Conservation (phyloP, 2,329 filamentous ascomycete species). For the Arthrobotrys conoides region DNA sequence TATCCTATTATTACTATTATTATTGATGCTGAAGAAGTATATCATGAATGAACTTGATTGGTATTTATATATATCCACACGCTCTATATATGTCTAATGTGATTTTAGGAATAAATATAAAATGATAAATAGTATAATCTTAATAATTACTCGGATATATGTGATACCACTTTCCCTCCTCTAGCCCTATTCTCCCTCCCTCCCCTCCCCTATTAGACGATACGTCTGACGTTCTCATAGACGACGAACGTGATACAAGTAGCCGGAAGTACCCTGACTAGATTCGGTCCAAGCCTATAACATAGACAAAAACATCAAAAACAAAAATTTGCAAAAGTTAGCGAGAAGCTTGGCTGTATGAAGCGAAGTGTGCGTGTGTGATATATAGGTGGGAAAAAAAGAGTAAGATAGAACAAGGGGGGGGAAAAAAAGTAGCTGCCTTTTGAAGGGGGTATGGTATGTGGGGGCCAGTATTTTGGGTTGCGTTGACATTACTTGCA, state of each 20-base stretch:
- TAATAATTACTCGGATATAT: background rate
- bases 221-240: conserved; percentile 86
- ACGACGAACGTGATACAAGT: conserved; percentile 98
- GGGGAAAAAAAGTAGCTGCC: conserved; percentile 40
- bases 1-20: background rate
- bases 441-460: conserved; percentile 17
- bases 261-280: conserved; percentile 91
- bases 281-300: conserved; percentile 80
- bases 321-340: conserved; percentile 26
- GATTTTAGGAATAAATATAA: too few relatives aligned
- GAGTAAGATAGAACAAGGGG: too few relatives aligned
- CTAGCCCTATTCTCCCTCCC: background rate
- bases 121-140: background rate
- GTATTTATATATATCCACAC: conserved; percentile 3
- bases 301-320: background rate
- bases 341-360: conserved; percentile 1
- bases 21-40: background rate
- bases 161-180: background rate
- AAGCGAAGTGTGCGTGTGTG: background rate
- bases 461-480: background rate
- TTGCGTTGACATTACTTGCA: conserved; percentile 16
- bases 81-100: background rate
- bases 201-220: conserved; percentile 14
- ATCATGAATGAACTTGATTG: conserved; percentile 24
- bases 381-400: background rate